Conservation (phyloP, 257 asterid genomes). For the Marsdenia floribunda region DNA sequence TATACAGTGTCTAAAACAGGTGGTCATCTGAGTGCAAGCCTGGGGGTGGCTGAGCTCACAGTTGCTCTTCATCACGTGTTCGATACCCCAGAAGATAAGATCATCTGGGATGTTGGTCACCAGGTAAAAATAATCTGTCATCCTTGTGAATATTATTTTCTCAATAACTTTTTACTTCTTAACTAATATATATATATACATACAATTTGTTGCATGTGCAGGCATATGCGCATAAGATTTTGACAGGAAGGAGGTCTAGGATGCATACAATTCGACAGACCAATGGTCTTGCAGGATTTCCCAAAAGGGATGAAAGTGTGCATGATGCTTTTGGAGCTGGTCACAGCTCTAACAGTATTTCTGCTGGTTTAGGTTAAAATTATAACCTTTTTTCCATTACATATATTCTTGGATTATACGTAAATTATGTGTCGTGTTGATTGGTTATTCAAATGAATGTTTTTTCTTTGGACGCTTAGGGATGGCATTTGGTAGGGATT, state of each 20-base stretch:
- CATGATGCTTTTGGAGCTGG: conserved; percentile 80
- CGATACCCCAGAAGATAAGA: conserved; percentile 58
- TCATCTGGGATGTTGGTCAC: conserved; percentile 83
- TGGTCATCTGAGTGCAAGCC: conserved; percentile 62
- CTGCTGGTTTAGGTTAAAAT: conserved; percentile 54
- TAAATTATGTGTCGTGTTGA: background rate
- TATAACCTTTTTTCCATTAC: too few species aligned
- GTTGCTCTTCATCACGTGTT: conserved; percentile 76
- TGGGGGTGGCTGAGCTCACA: conserved; percentile 63
- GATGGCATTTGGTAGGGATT: conserved; percentile 73
- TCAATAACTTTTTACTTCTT: too few species aligned
- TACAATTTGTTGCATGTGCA: conserved; percentile 4
- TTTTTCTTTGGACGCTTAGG: conserved; percentile 19
- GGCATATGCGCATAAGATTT: conserved; percentile 65
- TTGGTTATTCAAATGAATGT: background rate
- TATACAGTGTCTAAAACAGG: conserved; percentile 60
- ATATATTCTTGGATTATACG: too few species aligned
- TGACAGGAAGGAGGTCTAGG: conserved; percentile 65
- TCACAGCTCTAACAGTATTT: conserved; percentile 70
- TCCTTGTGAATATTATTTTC: too few species aligned
- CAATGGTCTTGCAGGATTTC: conserved; percentile 61
- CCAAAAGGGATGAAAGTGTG: conserved; percentile 59
- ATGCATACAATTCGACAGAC: conserved; percentile 66
- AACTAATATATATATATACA: too few species aligned
- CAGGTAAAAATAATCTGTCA: conserved; percentile 30